Evolutionary conservation across 805 yeast genomes (phyloP).

Genomic region (Sugiyamaella marilandica): DNA sequence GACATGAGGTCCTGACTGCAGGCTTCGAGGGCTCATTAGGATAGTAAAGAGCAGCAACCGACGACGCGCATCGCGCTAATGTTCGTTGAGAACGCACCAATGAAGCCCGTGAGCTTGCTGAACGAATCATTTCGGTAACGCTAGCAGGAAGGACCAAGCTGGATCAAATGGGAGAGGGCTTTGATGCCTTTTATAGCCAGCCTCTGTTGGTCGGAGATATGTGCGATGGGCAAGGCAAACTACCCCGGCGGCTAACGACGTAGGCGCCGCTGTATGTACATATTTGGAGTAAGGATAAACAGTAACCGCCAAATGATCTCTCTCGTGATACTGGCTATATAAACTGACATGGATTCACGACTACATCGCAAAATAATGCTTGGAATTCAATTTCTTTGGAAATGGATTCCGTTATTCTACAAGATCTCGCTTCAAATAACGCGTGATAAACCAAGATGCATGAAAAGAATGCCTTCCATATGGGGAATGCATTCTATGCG

Average conservation of each 20-base stretch:
- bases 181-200: neutral
- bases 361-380: too few relatives aligned
- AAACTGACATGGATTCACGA: too few relatives aligned
- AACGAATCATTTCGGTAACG: conserved; percentile 12
- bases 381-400: too few relatives aligned
- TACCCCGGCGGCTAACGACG: neutral
- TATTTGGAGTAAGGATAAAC: too few relatives aligned
- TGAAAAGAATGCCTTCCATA: neutral
- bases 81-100: conserved; percentile 2
- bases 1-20: conserved; percentile 54
- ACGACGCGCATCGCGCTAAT: conserved; percentile 6
- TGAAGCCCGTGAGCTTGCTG: conserved; percentile 5
- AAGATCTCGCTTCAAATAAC: too few relatives aligned
- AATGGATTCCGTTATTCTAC: too few relatives aligned
- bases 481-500: conserved; percentile 2
- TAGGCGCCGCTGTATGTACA: neutral
- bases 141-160: neutral
- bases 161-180: neutral
- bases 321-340: too few relatives aligned
- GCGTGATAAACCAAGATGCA: too few relatives aligned
- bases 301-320: too few relatives aligned
- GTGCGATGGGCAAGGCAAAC: conserved; percentile 2
- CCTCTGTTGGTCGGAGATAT: neutral
- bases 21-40: conserved; percentile 71
- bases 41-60: conserved; percentile 18